A percentile compares a stretch with the other conserved stretches of the same genome.
Evolutionary conservation across 2,329 filamentous ascomycete genomes (phyloP).

Genomic region (Fusarium multiceps): DNA sequence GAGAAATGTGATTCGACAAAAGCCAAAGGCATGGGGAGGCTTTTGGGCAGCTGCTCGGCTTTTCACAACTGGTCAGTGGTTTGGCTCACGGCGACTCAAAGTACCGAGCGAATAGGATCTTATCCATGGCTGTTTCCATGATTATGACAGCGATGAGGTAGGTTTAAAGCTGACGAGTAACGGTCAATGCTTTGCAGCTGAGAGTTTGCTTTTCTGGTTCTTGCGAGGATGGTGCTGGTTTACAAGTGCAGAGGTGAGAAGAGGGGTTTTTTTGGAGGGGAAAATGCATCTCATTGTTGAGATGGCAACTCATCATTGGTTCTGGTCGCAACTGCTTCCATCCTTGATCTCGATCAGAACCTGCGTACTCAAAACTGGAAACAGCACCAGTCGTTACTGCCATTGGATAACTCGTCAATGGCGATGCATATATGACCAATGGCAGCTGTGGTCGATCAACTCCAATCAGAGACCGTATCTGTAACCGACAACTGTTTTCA

Average conservation of each 20-base stretch:
- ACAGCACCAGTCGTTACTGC: neutral
- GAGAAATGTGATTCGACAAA: constrained; percentile 47
- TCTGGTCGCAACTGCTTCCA: constrained; percentile 17
- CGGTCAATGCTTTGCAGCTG: constrained; percentile 16
- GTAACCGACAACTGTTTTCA: constrained; percentile 1
- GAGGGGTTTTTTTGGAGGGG: constrained; percentile 8
- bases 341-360: constrained; percentile 25
- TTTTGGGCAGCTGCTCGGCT: constrained; percentile 30
- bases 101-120: constrained; percentile 44
- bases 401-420: constrained; percentile 12
- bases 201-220: constrained; percentile 6
- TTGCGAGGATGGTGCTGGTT: constrained; percentile 29
- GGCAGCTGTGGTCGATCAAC: neutral
- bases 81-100: constrained; percentile 38
- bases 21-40: constrained; percentile 26
- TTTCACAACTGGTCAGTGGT: constrained; percentile 25
- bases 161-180: constrained; percentile 39
- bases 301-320: constrained; percentile 22
- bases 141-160: constrained; percentile 33
- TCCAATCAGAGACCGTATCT: constrained; percentile 7
- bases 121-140: constrained; percentile 23
- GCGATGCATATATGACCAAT: constrained; percentile 9
- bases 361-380: constrained; percentile 6
- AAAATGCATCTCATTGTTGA: constrained; percentile 6
- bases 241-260: constrained; percentile 2